These are phyloP conservation scores for Peronospora destructor DNA, from an alignment of 352 stramenopile species.

Conservation along the genomic window DNA sequence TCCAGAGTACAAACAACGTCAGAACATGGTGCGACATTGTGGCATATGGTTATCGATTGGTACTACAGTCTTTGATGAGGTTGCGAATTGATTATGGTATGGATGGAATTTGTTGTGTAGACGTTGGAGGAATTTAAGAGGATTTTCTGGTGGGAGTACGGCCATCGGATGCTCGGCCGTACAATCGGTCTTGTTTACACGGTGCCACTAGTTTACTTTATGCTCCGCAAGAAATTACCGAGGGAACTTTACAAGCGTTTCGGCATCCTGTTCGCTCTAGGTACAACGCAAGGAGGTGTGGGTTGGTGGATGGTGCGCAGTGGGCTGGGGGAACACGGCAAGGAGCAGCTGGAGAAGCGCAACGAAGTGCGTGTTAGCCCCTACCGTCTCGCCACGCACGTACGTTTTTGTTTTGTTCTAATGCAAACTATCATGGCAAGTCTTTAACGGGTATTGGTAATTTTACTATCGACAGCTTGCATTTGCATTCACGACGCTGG, in stretches of 20 bases:
- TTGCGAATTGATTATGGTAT: slow-evolving; percentile 1
- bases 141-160: slow-evolving; percentile 95
- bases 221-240: slow-evolving; percentile 69
- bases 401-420: slow-evolving; percentile 20
- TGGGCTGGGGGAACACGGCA: slow-evolving; percentile 91
- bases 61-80: neutral
- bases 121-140: slow-evolving; percentile 98
- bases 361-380: slow-evolving; percentile 96
- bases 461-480: slow-evolving; percentile 54
- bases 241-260: slow-evolving; percentile 68
- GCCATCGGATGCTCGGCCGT: slow-evolving; percentile 96
- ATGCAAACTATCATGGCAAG: neutral
- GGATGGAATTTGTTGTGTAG: slow-evolving; percentile 24
- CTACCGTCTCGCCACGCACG: slow-evolving; percentile 94
- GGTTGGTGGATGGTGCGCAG: slow-evolving; percentile 99
- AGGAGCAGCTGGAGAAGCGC: slow-evolving; percentile 63
- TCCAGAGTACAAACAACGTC: slow-evolving; percentile 96
- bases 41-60: slow-evolving; percentile 1
- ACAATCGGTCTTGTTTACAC: slow-evolving; percentile 92
- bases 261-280: slow-evolving; percentile 51
- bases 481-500: slow-evolving; percentile 96
- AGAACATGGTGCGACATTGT: slow-evolving; percentile 60
- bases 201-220: slow-evolving; percentile 90
- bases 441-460: slow-evolving; percentile 6
- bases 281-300: slow-evolving; percentile 73